Conservation (phyloP, 352 stramenopile genomes). For the Blastocystis sp. region DNA sequence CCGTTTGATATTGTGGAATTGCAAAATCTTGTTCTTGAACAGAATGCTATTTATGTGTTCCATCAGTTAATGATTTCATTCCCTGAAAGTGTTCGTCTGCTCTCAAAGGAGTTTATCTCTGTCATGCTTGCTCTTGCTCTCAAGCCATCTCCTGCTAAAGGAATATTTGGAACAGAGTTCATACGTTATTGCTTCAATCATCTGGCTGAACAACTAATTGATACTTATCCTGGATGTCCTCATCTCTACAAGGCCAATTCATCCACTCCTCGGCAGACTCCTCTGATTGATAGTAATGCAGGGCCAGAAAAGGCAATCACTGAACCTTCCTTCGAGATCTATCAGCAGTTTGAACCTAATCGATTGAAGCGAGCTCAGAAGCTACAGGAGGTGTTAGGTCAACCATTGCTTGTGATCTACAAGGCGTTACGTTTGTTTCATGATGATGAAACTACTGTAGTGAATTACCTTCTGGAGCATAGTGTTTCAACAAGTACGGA, state of each 20-base stretch:
- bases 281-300: neutral
- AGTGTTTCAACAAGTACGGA: neutral
- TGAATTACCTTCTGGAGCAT: slow-evolving; percentile 40
- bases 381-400: slow-evolving; percentile 37
- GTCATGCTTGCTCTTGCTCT: slow-evolving; percentile 34
- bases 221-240: slow-evolving; percentile 56
- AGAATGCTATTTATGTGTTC: slow-evolving; percentile 61
- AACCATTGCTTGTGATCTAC: neutral
- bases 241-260: slow-evolving; percentile 5
- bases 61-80: slow-evolving; percentile 59
- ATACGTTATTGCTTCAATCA: slow-evolving; percentile 62
- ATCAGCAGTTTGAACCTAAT: neutral
- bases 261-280: neutral
- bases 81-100: slow-evolving; percentile 33
- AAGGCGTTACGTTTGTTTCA: slow-evolving; percentile 52
- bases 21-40: slow-evolving; percentile 59
- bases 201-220: slow-evolving; percentile 49
- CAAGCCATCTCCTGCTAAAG: slow-evolving; percentile 53
- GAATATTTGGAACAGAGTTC: slow-evolving; percentile 60
- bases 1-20: slow-evolving; percentile 56
- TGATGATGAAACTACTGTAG: neutral
- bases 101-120: slow-evolving; percentile 54
- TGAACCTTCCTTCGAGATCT: neutral
- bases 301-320: neutral
- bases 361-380: slow-evolving; percentile 2